Conservation (phyloP, 768 basidiomycete genomes). For the Amyloporia xantha region DNA sequence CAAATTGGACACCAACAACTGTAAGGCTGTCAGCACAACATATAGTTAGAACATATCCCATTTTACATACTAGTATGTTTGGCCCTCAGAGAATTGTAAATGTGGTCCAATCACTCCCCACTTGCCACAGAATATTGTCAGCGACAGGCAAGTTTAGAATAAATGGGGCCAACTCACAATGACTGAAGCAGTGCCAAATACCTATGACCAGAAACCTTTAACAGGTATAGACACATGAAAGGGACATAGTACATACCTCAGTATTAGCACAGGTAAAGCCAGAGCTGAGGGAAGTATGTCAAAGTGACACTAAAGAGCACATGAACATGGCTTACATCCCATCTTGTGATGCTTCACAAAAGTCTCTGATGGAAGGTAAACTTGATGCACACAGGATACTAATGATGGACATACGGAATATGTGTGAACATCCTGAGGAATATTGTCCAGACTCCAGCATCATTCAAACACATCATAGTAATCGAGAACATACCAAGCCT, state of each 20-base stretch:
- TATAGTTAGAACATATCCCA: no score
- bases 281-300: no score
- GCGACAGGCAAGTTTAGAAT: no score
- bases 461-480: constrained; percentile 56
- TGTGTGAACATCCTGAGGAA: constrained; percentile 60
- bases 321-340: no score
- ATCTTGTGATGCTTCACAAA: no score
- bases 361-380: constrained; percentile 6
- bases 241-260: no score
- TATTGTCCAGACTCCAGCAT: no score
- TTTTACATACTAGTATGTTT: constrained; percentile 64
- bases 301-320: no score
- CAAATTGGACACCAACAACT: no score
- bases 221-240: constrained; percentile 18
- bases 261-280: no score
- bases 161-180: no score
- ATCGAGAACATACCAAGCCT: constrained; percentile 58
- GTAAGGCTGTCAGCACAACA: not conserved
- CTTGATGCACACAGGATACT: not conserved
- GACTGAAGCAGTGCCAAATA: constrained; percentile 37
- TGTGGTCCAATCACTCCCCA: constrained; percentile 68
- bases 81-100: constrained; percentile 46
- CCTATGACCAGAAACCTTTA: constrained; percentile 22
- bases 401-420: constrained; percentile 28
- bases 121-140: no score